These are phyloP conservation scores for Hapsidospora chrysogenum DNA, from an alignment of 495 filamentous ascomycete genomes.

Conservation along the genomic window DNA sequence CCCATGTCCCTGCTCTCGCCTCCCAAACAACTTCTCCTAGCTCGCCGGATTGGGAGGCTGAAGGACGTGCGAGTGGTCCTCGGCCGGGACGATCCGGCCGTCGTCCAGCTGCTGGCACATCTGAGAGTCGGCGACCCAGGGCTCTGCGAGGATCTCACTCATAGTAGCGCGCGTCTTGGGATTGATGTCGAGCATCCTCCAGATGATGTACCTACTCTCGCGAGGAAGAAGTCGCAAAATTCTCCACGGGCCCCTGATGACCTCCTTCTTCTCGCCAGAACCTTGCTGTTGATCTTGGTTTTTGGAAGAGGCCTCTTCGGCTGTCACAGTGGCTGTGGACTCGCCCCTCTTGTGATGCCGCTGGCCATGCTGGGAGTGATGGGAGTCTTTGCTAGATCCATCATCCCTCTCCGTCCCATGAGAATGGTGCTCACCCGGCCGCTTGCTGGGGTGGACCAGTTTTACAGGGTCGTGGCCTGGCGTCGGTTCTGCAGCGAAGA, in stretches of 20 bases:
- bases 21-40: no score
- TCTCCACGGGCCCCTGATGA: constrained; percentile 86
- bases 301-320: constrained; percentile 5
- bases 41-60: constrained; percentile 30
- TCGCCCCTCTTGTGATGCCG: constrained; percentile 2
- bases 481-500: constrained; percentile 67
- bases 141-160: constrained; percentile 69
- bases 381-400: neutral
- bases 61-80: constrained; percentile 35
- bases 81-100: constrained; percentile 25
- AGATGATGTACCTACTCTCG: constrained; percentile 78
- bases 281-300: constrained; percentile 11
- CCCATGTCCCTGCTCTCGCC: no score
- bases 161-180: constrained; percentile 71
- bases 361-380: neutral
- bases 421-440: constrained; percentile 4
- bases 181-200: constrained; percentile 81
- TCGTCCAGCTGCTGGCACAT: constrained; percentile 33
- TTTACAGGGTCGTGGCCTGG: constrained; percentile 33
- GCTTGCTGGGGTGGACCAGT: constrained; percentile 20
- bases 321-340: constrained; percentile 4
- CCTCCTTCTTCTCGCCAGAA: constrained; percentile 46
- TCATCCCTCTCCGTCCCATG: constrained; percentile 3
- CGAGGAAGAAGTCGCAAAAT: constrained; percentile 81
- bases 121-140: constrained; percentile 66